Percentiles rank a stretch among this genome's conserved stretches.
These are phyloP conservation scores for Puya raimondii DNA, from an alignment of 176 grass and related monocot genomes.

Conservation along the genomic window DNA sequence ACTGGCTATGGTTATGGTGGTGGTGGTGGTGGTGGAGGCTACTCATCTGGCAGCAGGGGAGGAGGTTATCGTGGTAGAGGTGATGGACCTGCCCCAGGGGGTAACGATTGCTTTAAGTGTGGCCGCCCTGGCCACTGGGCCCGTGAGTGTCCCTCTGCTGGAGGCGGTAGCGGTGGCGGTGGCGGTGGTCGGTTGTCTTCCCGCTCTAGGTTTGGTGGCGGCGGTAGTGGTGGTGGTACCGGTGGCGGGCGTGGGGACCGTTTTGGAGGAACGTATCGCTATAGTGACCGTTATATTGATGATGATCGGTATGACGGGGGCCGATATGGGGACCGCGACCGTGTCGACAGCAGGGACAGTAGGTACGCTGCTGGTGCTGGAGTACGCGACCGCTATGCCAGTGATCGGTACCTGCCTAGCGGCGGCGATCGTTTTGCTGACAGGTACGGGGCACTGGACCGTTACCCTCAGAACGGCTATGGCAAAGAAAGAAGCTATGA, in stretches of 20 bases:
- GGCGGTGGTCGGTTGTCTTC: constrained; percentile 60
- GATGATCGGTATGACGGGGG: constrained; percentile 80
- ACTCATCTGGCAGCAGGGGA: constrained; percentile 60
- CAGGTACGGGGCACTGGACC: constrained; percentile 56
- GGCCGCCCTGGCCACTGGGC: constrained; percentile 89
- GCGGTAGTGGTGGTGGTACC: constrained; percentile 33
- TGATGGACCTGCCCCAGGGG: constrained; percentile 30
- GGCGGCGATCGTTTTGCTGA: constrained; percentile 72
- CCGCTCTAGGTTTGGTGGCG: constrained; percentile 46
- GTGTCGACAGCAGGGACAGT: constrained; percentile 30
- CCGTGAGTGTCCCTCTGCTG: constrained; percentile 74
- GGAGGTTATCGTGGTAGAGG: constrained; percentile 60
- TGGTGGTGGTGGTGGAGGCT: constrained; percentile 37
- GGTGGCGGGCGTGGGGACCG: constrained; percentile 42
- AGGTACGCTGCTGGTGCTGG: constrained; percentile 45
- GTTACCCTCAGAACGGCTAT: constrained; percentile 63
- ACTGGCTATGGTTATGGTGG: constrained; percentile 57
- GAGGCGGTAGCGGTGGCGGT: constrained; percentile 29
- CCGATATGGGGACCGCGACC: constrained; percentile 27
- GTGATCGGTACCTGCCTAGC: constrained; percentile 48
- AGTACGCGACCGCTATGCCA: constrained; percentile 49
- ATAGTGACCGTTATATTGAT: constrained; percentile 51
- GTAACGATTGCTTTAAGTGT: constrained; percentile 90
- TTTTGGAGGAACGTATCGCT: constrained; percentile 73
- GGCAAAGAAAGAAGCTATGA: constrained; percentile 80